phyloP scores from a whole-genome alignment of 1,284 basidiomycete species.

The Rhodotorula sp. region DNA sequence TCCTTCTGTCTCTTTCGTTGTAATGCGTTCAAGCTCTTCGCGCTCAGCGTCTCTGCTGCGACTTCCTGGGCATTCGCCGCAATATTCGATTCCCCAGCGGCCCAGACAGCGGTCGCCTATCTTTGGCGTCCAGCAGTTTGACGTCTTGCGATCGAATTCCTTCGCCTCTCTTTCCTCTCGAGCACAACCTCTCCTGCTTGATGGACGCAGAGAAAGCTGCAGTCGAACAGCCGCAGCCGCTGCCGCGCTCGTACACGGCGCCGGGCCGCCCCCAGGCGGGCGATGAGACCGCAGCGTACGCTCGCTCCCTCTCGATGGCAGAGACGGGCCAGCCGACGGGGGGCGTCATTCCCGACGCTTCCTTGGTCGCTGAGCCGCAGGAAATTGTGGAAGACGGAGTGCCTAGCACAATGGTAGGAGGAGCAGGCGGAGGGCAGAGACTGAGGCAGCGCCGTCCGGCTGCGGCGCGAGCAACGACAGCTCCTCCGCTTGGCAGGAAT shows the following conservation, averaged over 20 bases:
- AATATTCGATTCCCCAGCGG: no score
- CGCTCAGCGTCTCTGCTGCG: neutral
- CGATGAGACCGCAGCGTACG: neutral
- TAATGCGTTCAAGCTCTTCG: neutral
- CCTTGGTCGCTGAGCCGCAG: neutral
- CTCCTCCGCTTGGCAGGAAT: neutral
- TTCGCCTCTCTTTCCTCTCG: neutral
- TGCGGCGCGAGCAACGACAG: neutral
- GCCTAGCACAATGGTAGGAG: no score
- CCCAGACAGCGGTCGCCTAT: no score
- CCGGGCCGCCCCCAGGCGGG: neutral
- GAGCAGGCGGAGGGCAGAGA: no score
- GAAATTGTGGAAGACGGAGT: neutral
- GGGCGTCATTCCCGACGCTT: neutral
- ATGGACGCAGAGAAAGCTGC: conserved; percentile 2
- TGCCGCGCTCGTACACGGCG: conserved; percentile 1
- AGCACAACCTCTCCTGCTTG: neutral
- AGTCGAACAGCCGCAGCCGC: neutral
- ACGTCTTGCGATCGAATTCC: no score
- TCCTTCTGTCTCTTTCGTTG: no score
- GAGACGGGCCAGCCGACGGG: neutral
- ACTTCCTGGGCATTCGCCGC: no score
- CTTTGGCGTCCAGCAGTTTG: no score
- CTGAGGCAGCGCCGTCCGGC: no score
- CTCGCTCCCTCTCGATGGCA: conserved; percentile 2